Percentiles rank a stretch among this genome's conserved stretches.
Evolutionary conservation across 331 rosid species (phyloP).

Genomic region (Saraca asoca): DNA sequence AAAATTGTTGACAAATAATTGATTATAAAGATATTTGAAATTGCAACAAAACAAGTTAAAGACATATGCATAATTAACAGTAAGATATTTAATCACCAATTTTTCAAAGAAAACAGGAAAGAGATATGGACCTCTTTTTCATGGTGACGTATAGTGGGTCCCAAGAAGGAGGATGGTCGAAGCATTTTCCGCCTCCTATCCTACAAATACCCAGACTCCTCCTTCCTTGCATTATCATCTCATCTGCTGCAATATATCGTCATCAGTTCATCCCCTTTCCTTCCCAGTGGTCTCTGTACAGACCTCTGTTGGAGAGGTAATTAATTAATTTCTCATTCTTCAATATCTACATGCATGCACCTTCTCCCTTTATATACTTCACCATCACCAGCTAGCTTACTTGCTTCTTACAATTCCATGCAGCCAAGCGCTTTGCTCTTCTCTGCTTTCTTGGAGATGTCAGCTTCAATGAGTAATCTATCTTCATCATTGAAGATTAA

Average conservation of each 20-base stretch:
- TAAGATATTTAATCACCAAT: too few relatives aligned
- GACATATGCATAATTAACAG: too few relatives aligned
- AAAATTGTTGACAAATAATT: too few relatives aligned
- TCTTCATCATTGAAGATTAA: constrained; percentile 15
- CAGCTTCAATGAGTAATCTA: constrained; percentile 18
- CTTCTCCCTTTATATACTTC: constrained; percentile 1
- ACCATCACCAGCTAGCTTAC: not conserved
- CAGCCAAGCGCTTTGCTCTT: constrained; percentile 36
- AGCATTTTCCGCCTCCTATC: constrained; percentile 54
- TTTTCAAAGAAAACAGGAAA: constrained; percentile 13
- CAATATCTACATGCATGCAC: constrained; percentile 31
- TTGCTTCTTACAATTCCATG: constrained; percentile 16
- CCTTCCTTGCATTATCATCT: constrained; percentile 33
- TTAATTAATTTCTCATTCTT: constrained; percentile 1
- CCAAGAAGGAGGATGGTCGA: constrained; percentile 64
- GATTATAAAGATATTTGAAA: too few relatives aligned
- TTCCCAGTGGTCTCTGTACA: constrained; percentile 53
- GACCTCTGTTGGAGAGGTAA: constrained; percentile 69
- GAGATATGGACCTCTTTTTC: constrained; percentile 30
- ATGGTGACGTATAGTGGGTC: constrained; percentile 56
- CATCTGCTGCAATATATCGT: constrained; percentile 34
- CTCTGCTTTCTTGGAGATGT: constrained; percentile 35
- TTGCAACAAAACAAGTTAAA: too few relatives aligned
- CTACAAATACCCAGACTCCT: constrained; percentile 67
- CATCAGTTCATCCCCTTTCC: constrained; percentile 18